phyloP scores from a whole-genome alignment of 208 protist genomes.

The Leishmania lainsoni region DNA sequence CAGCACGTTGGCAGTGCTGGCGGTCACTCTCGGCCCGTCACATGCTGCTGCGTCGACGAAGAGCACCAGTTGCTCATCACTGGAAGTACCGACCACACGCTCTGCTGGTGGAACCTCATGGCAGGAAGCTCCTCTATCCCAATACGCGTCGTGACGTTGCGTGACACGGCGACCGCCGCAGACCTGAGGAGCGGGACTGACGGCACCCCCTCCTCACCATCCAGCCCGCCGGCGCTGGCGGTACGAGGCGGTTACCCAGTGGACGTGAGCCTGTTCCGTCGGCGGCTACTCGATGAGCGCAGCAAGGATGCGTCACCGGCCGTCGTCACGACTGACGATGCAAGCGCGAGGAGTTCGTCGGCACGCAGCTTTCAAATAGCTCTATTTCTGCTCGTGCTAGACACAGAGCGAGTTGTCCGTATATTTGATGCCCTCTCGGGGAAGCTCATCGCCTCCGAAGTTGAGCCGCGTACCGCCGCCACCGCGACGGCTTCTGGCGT shows the following conservation, averaged over 20 bases:
- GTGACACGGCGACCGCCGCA: slow-evolving; percentile 22
- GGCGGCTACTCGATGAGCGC: not conserved
- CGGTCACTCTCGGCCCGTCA: slow-evolving; percentile 71
- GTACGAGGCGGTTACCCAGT: slow-evolving; percentile 68
- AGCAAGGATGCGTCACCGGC: not conserved
- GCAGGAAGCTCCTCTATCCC: slow-evolving; percentile 27
- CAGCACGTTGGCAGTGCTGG: not conserved
- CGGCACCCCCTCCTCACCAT: not conserved
- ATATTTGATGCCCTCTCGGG: slow-evolving; percentile 69
- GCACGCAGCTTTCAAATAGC: slow-evolving; percentile 14
- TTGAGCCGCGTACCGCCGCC: slow-evolving; percentile 4
- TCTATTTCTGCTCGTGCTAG: slow-evolving; percentile 68
- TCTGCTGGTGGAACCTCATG: slow-evolving; percentile 70
- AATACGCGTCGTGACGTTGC: slow-evolving; percentile 60
- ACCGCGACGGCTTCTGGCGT: not conserved
- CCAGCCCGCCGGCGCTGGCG: slow-evolving; percentile 1
- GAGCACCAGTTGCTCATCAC: slow-evolving; percentile 60
- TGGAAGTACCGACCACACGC: slow-evolving; percentile 68
- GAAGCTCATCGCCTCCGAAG: slow-evolving; percentile 29
- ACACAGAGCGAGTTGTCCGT: slow-evolving; percentile 72
- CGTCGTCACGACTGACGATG: not conserved
- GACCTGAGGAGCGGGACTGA: not conserved
- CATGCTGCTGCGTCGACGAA: slow-evolving; percentile 62
- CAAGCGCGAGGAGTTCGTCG: not conserved
- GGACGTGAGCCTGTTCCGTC: slow-evolving; percentile 75